phyloP scores from a whole-genome alignment of 2,329 filamentous ascomycete genomes.

The Diplodia scrobiculata region DNA sequence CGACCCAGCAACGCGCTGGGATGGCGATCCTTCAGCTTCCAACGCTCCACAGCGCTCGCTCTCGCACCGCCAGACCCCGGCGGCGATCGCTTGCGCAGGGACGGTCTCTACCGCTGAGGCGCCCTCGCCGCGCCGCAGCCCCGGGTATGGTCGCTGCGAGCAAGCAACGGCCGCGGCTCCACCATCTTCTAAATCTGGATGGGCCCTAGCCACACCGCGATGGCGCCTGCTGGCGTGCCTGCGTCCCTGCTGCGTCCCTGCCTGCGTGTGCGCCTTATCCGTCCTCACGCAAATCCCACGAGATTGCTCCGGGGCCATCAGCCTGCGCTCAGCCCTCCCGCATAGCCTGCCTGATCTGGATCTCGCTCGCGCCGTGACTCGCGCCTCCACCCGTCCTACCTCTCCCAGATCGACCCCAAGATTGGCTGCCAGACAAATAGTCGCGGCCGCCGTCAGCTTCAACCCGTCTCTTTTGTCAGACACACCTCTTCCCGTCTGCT shows the following conservation, averaged over 20 bases:
- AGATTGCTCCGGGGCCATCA: slow-evolving; percentile 23
- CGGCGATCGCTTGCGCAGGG: slow-evolving; percentile 25
- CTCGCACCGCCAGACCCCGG: slow-evolving; percentile 21
- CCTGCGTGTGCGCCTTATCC: slow-evolving; percentile 21
- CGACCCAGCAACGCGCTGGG: slow-evolving; percentile 11
- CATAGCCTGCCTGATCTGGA: slow-evolving; percentile 21
- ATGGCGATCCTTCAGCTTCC: slow-evolving; percentile 18
- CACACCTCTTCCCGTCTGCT: not conserved
- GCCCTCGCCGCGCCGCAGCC: slow-evolving; percentile 22
- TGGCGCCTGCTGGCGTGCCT: not conserved
- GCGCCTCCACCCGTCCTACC: slow-evolving; percentile 14
- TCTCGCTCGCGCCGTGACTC: slow-evolving; percentile 10
- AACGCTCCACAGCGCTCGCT: slow-evolving; percentile 24
- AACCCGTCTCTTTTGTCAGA: slow-evolving; percentile 14
- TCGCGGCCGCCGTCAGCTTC: slow-evolving; percentile 17
- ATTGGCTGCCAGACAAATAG: slow-evolving; percentile 24
- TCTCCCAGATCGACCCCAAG: slow-evolving; percentile 10
- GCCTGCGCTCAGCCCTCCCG: slow-evolving; percentile 24
- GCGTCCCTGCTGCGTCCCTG: slow-evolving; percentile 12
- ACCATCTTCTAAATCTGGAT: slow-evolving; percentile 27
- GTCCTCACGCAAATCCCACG: slow-evolving; percentile 23
- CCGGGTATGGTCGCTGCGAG: slow-evolving; percentile 1
- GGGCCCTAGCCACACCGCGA: slow-evolving; percentile 23
- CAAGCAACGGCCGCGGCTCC: slow-evolving; percentile 25
- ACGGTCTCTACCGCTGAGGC: slow-evolving; percentile 26